Evolutionary conservation across 2,329 filamentous ascomycete genomes (phyloP).

Genomic region (Didymella lethalis): DNA sequence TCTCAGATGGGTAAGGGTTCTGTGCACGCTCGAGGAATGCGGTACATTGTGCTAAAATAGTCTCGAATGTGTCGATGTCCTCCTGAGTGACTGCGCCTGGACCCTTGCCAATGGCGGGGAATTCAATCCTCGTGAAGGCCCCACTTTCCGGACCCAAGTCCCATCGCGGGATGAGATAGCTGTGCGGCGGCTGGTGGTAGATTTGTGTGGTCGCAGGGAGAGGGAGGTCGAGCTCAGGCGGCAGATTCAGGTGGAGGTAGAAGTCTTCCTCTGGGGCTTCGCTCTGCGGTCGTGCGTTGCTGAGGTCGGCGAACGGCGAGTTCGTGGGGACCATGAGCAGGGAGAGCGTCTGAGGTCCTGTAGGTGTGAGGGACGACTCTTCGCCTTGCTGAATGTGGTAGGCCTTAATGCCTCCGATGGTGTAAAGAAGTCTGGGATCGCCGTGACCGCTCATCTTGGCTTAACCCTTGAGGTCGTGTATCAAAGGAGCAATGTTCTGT

Average conservation of each 20-base stretch:
- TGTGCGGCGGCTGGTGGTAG: slow-evolving; percentile 91
- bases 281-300: slow-evolving; percentile 64
- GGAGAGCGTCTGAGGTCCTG: slow-evolving; percentile 88
- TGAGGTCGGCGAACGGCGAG: slow-evolving; percentile 68
- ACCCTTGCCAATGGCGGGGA: slow-evolving; percentile 76
- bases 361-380: slow-evolving; percentile 81
- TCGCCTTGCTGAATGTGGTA: slow-evolving; percentile 90
- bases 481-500: not conserved
- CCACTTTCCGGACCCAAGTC: slow-evolving; percentile 87
- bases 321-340: slow-evolving; percentile 95
- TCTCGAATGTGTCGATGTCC: slow-evolving; percentile 95
- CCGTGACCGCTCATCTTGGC: slow-evolving; percentile 59
- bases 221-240: slow-evolving; percentile 91
- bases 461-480: not conserved
- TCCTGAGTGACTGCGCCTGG: slow-evolving; percentile 75
- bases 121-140: slow-evolving; percentile 92
- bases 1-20: slow-evolving; percentile 58
- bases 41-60: slow-evolving; percentile 96
- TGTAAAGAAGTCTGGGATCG: slow-evolving; percentile 64
- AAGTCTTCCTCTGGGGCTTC: slow-evolving; percentile 76
- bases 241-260: slow-evolving; percentile 93
- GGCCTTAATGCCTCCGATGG: slow-evolving; percentile 83
- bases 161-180: slow-evolving; percentile 95
- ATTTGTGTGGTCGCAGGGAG: slow-evolving; percentile 96
- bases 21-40: slow-evolving; percentile 88